Evolutionary conservation across 2,329 filamentous ascomycete genomes (phyloP).

Genomic region (Ambrosiella xylebori): DNA sequence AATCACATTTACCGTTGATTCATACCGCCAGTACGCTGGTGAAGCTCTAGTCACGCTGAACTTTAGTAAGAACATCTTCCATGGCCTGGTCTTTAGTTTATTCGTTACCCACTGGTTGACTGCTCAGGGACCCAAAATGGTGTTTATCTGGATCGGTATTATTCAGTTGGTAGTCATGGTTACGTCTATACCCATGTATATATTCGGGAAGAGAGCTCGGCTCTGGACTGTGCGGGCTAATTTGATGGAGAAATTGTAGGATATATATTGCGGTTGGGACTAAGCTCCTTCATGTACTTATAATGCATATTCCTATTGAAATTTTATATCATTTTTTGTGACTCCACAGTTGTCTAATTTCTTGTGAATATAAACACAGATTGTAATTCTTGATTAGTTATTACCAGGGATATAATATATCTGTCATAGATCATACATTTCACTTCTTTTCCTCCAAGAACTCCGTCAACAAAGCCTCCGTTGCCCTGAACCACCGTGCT

Average conservation of each 20-base stretch:
- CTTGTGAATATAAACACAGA: no score
- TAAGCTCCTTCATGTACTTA: not conserved
- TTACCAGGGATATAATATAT: no score
- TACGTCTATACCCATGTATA: constrained; percentile 77
- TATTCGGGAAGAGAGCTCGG: constrained; percentile 73
- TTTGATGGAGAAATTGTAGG: constrained; percentile 58
- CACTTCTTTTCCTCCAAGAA: constrained; percentile 1
- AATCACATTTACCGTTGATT: constrained; percentile 89
- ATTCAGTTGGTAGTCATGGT: constrained; percentile 66
- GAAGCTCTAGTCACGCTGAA: constrained; percentile 90
- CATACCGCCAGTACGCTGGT: constrained; percentile 80
- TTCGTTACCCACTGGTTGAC: constrained; percentile 80
- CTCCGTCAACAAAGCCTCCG: constrained; percentile 42
- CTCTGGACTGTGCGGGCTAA: constrained; percentile 90
- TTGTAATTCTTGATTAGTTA: no score
- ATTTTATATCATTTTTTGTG: no score
- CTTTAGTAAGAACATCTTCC: constrained; percentile 84
- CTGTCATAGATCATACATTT: not conserved
- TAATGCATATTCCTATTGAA: not conserved
- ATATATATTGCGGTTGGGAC: not conserved
- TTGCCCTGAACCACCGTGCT: constrained; percentile 56
- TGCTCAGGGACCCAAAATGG: constrained; percentile 52
- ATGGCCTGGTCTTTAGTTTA: constrained; percentile 73
- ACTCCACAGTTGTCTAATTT: no score
- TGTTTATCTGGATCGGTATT: constrained; percentile 68